Base-by-base conservation (phyloP, 495 filamentous ascomycete genomes). In the Penicillium bovifimosum region DNA sequence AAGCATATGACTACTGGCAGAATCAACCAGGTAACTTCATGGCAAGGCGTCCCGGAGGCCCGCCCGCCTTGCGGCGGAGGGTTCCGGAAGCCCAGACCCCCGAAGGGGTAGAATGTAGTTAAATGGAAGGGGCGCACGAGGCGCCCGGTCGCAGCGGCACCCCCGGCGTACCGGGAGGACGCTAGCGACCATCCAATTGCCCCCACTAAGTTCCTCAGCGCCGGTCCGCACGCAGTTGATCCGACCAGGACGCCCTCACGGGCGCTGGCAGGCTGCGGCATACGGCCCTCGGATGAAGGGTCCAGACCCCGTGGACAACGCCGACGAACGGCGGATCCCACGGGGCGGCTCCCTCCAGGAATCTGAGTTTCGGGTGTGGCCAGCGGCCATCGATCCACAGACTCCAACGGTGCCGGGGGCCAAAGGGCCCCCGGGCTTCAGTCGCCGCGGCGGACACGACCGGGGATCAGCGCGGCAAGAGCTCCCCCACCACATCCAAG, bases 1-100 rank as follows among this genome's bases (percentile, higher is more conserved):
- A 84, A 83, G 76, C 76, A 83, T 83, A 82, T 83, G 73, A 82
- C 77, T 82, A 82, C 78, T 82, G 75, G 76, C 78, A 84, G 78
- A 82, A 83, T 83, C 76, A 82, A 83, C 77, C 78, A 83, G 76
- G 72, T 84, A 83, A 75, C 76, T 44, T 13, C 24, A n/a, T 40
- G 50, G 42, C 20, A 29, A 41, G 59, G 53, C 45, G 50, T 48
- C 7, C 51, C 42, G 17, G 34, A 52, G 24, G 34, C 45, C 54
- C 32, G 10, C n/a, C 28, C 18, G 35, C 52, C 49, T 40, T 16
- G 31, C 14, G 39, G 41, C 18, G 40, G 34, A 27, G 31, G 9
- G 11, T 29, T 35, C 44, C 36, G 18, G 14, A 17, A 14, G 40
- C 47, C 53, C 24, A 32, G 46, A 32, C 54, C 54, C 49, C 53